phyloP scores from a whole-genome alignment of 805 yeast species.

The Saturnispora kantuleensis region DNA sequence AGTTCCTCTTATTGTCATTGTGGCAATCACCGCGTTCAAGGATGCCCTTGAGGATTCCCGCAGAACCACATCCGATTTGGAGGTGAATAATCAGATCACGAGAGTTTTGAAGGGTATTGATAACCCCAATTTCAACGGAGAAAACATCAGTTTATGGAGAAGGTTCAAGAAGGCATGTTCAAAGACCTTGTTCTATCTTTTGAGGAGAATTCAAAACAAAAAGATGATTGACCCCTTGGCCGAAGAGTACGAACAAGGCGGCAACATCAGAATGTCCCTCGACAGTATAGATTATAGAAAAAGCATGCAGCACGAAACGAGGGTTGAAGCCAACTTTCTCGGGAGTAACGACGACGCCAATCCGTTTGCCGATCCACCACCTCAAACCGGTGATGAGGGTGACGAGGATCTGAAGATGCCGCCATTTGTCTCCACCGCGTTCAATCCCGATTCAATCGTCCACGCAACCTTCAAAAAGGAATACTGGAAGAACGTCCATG shows the following conservation, averaged over 20 bases:
- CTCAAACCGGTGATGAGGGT: conserved; percentile 12
- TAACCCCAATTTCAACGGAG: conserved; percentile 56
- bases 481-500: conserved; percentile 65
- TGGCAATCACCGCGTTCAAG: conserved; percentile 61
- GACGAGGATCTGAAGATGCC: conserved; percentile 13
- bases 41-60: conserved; percentile 78
- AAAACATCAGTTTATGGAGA: conserved; percentile 60
- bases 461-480: conserved; percentile 30
- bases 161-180: conserved; percentile 43
- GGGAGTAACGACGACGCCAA: conserved; percentile 10
- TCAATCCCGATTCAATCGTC: conserved; percentile 7
- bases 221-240: conserved; percentile 20
- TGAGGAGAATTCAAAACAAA: conserved; percentile 19
- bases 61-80: conserved; percentile 61
- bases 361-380: conserved; percentile 21
- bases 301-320: conserved; percentile 17
- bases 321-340: conserved; percentile 8
- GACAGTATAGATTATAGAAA: conserved; percentile 28
- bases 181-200: conserved; percentile 10
- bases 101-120: conserved; percentile 48
- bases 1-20: conserved; percentile 74
- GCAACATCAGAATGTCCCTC: conserved; percentile 18
- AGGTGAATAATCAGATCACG: conserved; percentile 65
- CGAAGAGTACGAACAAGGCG: conserved; percentile 15
- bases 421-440: conserved; percentile 24